phyloP scores from a whole-genome alignment of 1,284 basidiomycete species.

The Limonomyces culmigenus region DNA sequence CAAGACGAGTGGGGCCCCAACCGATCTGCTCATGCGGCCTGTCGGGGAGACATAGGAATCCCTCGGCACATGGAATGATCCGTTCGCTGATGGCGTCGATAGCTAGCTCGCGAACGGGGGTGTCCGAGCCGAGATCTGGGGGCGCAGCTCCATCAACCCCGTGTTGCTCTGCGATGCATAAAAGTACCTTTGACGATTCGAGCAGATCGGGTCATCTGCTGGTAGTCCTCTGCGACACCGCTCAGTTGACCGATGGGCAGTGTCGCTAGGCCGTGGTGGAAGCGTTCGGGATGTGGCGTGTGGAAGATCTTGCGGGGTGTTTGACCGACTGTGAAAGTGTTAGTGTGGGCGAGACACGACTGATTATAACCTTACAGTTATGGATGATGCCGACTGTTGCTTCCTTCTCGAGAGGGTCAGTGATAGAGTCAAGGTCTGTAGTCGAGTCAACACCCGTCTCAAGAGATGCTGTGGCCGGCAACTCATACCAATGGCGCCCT shows the following conservation, averaged over 20 bases:
- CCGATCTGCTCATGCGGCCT: slow-evolving; percentile 52
- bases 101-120: slow-evolving; percentile 32
- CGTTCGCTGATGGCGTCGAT: slow-evolving; percentile 41
- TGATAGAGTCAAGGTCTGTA: slow-evolving; percentile 73
- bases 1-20: slow-evolving; percentile 27
- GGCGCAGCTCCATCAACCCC: slow-evolving; percentile 9
- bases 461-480: slow-evolving; percentile 1
- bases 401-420: slow-evolving; percentile 75
- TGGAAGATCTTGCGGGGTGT: slow-evolving; percentile 83
- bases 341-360: too few species aligned
- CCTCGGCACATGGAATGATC: slow-evolving; percentile 47
- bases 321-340: slow-evolving; percentile 79
- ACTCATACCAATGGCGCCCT: slow-evolving; percentile 65
- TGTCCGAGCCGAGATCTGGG: slow-evolving; percentile 29
- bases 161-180: slow-evolving; percentile 8
- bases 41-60: slow-evolving; percentile 40
- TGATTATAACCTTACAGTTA: slow-evolving; percentile 61
- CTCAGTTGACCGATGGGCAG: slow-evolving; percentile 56
- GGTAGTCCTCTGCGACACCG: slow-evolving; percentile 68
- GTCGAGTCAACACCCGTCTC: background rate
- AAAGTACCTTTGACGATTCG: slow-evolving; percentile 41
- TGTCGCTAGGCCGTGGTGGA: slow-evolving; percentile 49
- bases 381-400: slow-evolving; percentile 93
- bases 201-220: slow-evolving; percentile 39
- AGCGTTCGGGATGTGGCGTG: slow-evolving; percentile 63